Base-by-base conservation (phyloP, 495 filamentous ascomycete species). In the Penicillium goetzii region DNA sequence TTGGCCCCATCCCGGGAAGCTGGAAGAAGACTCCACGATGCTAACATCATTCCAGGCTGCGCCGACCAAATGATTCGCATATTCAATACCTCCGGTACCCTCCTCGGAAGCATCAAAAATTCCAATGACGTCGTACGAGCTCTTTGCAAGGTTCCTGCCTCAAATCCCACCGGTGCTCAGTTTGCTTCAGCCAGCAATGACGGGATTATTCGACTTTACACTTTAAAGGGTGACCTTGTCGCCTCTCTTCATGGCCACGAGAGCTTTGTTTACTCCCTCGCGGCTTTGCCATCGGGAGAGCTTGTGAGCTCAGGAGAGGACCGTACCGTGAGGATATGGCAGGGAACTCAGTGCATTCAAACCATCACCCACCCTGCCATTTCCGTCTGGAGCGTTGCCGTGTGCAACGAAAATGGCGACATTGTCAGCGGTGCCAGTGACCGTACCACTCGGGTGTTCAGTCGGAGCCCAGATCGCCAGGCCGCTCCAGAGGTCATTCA, bases 351-450 rank as follows among this genome's bases (percentile, higher is more conserved):
- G 53, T 97, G 93, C 70, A 78, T 97, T 57, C 96, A 99, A 76
- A 97, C 92, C 12, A 98, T 99, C 61, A 97, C 93, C 5, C 96
- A 97, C 72, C 96, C 96, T 38, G 96, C 96, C 14, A 97, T 97
- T 40, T 97, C 93, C 0, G 93, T 99, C 1, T 99, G 96, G 96
- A 80, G 85, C 43, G 91, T 99, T 45, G 91, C 93, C 5, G 91
- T 84, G 25, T 95, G 91, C 68, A 51, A 80, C 7, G 88, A 89
- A 54, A 96, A 84, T 59, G 94, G 95, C 45, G 96, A 99, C 72
- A 94, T 99, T 69, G 92, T 90, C 15, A 92, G 87, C 8, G 96
- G 96, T 56, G 90, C 94, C 23, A 98, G 95, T 75, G 96, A 99
- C 70, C 87, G 89, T 33, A 80, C 95, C 56, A 87, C 92, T 23